These are phyloP conservation scores for Pleurotus salmoneostramineus DNA, from an alignment of 768 basidiomycete genomes.

Conservation along the genomic window DNA sequence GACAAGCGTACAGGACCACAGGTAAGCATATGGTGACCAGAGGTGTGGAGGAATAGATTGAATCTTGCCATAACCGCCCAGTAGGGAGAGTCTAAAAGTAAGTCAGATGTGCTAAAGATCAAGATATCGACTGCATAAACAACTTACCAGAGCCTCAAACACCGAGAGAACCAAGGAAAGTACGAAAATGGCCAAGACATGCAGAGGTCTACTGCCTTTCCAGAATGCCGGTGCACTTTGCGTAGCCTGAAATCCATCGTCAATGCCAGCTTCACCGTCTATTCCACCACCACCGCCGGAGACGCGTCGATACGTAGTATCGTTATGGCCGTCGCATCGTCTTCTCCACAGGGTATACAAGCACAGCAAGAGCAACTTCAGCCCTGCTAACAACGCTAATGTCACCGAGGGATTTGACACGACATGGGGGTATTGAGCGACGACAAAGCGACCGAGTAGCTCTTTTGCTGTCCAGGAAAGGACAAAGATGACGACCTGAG, in stretches of 20 bases:
- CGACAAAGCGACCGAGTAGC: neutral
- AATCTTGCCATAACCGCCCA: neutral
- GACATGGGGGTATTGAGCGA: neutral
- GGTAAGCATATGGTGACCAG: neutral
- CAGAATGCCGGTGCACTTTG: neutral
- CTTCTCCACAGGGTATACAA: neutral
- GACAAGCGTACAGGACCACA: neutral
- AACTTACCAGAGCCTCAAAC: neutral
- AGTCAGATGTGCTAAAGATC: neutral
- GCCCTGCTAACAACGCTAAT: neutral
- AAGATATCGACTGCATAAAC: neutral
- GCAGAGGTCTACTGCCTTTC: neutral
- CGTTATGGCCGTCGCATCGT: neutral
- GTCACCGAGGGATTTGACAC: neutral
- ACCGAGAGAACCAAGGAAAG: neutral
- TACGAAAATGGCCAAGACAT: neutral
- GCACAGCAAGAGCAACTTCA: constrained; percentile 1
- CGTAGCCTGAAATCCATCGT: neutral
- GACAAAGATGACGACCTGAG: neutral
- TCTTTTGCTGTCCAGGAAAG: neutral
- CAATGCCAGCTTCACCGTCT: neutral
- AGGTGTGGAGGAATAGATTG: neutral
- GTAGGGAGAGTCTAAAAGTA: neutral
- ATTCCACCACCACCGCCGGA: neutral
- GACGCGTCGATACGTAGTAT: neutral